These are phyloP conservation scores for Ganoderma boninense DNA, from an alignment of 1,284 basidiomycete genomes.

Conservation along the genomic window DNA sequence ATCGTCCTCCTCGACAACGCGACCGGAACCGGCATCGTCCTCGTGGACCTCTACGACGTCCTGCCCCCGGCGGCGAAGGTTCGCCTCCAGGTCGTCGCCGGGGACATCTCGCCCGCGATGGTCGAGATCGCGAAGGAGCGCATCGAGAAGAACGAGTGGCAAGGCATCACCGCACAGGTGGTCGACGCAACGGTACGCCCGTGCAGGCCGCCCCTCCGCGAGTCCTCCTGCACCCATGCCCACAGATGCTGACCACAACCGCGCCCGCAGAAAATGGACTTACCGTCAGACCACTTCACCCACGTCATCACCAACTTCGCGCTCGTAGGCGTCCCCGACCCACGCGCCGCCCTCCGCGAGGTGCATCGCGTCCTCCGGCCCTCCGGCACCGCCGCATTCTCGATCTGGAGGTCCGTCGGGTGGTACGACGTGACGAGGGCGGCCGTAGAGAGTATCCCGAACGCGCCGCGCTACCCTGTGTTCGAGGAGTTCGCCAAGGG, in stretches of 20 bases:
- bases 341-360: constrained; percentile 1
- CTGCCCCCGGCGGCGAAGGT: constrained; percentile 10
- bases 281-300: constrained; percentile 17
- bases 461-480: background rate
- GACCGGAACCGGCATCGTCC: constrained; percentile 21
- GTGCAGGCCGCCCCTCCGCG: too few species aligned
- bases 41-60: constrained; percentile 9
- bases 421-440: background rate
- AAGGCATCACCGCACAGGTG: constrained; percentile 6
- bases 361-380: constrained; percentile 10
- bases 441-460: constrained; percentile 2
- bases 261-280: constrained; percentile 17
- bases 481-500: background rate
- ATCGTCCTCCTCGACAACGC: constrained; percentile 22
- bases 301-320: constrained; percentile 16
- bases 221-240: background rate
- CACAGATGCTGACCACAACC: background rate
- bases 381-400: constrained; percentile 3
- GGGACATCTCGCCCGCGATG: constrained; percentile 20
- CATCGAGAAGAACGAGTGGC: constrained; percentile 17
- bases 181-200: constrained; percentile 20
- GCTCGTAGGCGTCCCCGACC: constrained; percentile 6
- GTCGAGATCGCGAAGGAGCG: constrained; percentile 12
- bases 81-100: constrained; percentile 14
- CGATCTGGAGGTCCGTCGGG: constrained; percentile 8